A percentile compares a stretch with the other conserved stretches of the same genome.
These are phyloP conservation scores for Globisporangium echinulatum DNA, from an alignment of 352 stramenopile species.

Conservation along the genomic window DNA sequence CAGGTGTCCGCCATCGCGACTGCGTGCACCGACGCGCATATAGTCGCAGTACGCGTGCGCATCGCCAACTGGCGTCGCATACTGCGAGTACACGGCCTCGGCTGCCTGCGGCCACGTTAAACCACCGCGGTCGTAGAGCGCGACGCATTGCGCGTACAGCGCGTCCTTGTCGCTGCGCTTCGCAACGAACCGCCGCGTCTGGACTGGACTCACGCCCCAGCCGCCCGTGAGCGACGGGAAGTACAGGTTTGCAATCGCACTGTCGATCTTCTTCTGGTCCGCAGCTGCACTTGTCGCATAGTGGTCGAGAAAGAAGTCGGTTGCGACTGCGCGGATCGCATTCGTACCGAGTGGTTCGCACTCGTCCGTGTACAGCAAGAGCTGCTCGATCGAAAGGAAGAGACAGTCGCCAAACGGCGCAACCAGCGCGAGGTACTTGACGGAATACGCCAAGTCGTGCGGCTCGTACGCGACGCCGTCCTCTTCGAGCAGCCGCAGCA, in stretches of 20 bases:
- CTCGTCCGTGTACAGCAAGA: slow-evolving; percentile 81
- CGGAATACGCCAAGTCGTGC: slow-evolving; percentile 83
- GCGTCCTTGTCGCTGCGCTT: slow-evolving; percentile 59
- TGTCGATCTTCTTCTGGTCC: slow-evolving; percentile 75
- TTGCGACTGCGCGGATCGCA: slow-evolving; percentile 63
- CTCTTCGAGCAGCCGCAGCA: slow-evolving; percentile 75
- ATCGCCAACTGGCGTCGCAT: slow-evolving; percentile 61
- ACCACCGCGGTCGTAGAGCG: slow-evolving; percentile 74
- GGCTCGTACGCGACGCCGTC: slow-evolving; percentile 80
- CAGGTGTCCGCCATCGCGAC: slow-evolving; percentile 18
- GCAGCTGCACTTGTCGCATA: slow-evolving; percentile 50
- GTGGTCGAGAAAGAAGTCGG: slow-evolving; percentile 72
- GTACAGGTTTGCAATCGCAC: slow-evolving; percentile 82
- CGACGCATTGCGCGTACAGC: slow-evolving; percentile 68
- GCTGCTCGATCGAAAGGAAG: slow-evolving; percentile 84
- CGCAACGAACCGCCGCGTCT: slow-evolving; percentile 76
- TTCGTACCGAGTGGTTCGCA: slow-evolving; percentile 66
- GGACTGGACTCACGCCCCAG: slow-evolving; percentile 78
- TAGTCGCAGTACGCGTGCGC: slow-evolving; percentile 82
- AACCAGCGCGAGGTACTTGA: slow-evolving; percentile 84
- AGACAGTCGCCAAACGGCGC: slow-evolving; percentile 81
- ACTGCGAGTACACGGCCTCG: slow-evolving; percentile 72
- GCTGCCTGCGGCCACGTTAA: slow-evolving; percentile 61
- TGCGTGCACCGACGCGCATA: slow-evolving; percentile 57
- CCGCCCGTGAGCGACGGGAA: slow-evolving; percentile 73